Percentiles rank a stretch among this genome's conserved stretches.
Conservation (phyloP, 106 monocot genomes). For the Dioscorea dumetorum region DNA sequence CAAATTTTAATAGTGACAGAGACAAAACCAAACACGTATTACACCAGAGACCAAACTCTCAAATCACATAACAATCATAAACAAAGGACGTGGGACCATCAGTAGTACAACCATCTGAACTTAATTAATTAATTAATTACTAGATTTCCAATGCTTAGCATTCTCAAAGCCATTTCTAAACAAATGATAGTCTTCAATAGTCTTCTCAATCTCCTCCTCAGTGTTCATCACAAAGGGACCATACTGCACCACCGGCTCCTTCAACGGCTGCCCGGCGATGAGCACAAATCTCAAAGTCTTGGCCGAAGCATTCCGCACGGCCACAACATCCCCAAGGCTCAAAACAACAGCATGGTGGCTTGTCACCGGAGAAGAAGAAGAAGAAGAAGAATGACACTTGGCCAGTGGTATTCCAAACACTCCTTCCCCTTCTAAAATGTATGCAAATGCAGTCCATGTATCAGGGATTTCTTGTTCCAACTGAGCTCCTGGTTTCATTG, state of each 20-base stretch:
- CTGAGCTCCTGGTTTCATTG: conserved; percentile 55
- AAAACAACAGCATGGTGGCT: conserved; percentile 21
- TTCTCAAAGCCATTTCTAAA: conserved; percentile 42
- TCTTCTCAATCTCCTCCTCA: conserved; percentile 34
- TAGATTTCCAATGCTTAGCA: conserved; percentile 28
- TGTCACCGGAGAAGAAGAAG: conserved; percentile 5
- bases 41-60: no score
- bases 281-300: conserved; percentile 29
- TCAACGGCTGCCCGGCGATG: conserved; percentile 37
- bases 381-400: no score
- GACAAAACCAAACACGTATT: no score
- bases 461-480: conserved; percentile 53
- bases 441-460: conserved; percentile 72
- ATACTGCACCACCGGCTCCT: conserved; percentile 40
- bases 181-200: conserved; percentile 25
- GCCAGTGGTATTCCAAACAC: conserved; percentile 25
- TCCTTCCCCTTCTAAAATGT: conserved; percentile 76
- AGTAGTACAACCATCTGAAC: no score
- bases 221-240: conserved; percentile 60
- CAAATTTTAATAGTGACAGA: no score
- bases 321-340: conserved; percentile 31
- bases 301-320: conserved; percentile 22
- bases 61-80: no score
- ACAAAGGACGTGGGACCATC: no score
- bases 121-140: no score